Percentiles rank a stretch among this genome's conserved stretches.
phyloP scores from a whole-genome alignment of 306 rosid species.

The Fagus sylvatica region DNA sequence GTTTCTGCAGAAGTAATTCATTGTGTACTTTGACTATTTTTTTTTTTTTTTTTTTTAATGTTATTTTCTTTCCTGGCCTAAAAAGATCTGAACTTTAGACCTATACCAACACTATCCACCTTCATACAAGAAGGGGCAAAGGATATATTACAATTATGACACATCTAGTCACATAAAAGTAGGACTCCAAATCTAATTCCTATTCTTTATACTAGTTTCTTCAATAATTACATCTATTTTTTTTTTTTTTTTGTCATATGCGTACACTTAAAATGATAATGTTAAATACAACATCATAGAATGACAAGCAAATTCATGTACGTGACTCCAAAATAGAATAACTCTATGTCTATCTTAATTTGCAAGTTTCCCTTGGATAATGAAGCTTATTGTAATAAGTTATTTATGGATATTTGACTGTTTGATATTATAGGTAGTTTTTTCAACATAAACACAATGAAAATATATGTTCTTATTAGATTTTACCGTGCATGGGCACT shows the following conservation, averaged over 20 bases:
- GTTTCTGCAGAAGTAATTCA: neutral
- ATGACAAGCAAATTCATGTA: neutral
- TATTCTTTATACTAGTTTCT: too few species aligned
- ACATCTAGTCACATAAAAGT: neutral
- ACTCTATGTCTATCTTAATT: neutral
- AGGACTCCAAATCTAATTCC: too few species aligned
- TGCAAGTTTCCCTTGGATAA: neutral
- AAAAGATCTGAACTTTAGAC: neutral
- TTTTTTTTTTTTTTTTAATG: neutral
- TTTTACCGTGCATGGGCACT: too few species aligned
- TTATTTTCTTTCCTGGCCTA: neutral
- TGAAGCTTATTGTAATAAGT: neutral
- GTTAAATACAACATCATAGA: neutral
- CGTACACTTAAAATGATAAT: too few species aligned
- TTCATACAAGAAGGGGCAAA: neutral
- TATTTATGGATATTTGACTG: neutral
- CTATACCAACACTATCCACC: neutral
- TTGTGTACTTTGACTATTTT: neutral
- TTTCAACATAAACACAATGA: neutral
- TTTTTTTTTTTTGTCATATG: too few species aligned
- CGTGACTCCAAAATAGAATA: neutral
- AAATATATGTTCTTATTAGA: neutral
- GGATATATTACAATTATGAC: neutral
- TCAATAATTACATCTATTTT: too few species aligned
- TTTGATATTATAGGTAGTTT: neutral